Evolutionary conservation across 202 grass and related monocot species (phyloP), one percentile per base, ranked within the genome.

Genomic region (Digitaria exilis): DNA sequence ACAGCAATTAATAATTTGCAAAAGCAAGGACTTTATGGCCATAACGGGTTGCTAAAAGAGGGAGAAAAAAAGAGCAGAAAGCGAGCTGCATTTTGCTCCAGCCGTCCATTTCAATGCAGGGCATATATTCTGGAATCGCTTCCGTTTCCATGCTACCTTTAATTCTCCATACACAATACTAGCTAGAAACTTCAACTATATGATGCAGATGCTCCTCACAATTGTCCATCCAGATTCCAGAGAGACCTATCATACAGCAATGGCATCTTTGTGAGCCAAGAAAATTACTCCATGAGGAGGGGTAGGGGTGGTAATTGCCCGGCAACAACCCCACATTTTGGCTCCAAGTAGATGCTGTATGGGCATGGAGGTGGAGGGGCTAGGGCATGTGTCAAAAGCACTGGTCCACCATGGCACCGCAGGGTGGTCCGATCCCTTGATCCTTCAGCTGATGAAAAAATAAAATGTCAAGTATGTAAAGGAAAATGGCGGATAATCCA

Each of bases 71-170:
- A 3, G 9, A 44, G 17, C 7, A 10, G 46, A 84, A 84, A 84
- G 60, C 18, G 21, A 55, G 21, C 64, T 28, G 64, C 64, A 78
- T 79, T 63, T 78, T 54, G 42, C 55, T 71, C 64, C 42, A 30
- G 43, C 55, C 31, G 71, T 44, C 75, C 17, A 78, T 77, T 41
- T 78, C 56, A 14, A 46, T 50, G 18, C 17, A 24, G 16, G 21
- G 75, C 65, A 85, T 51, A 85, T 72, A 79, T 64, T 6, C 75
- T 8, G 17, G 83, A 79, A 71, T 79, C 42, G 17, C 54, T 52
- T 41, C 55, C 65, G 71, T 85, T 85, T 54, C 65, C n/a, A 51
- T 62, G 32, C 35, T 26, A 29, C 26, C 79, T 43, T 71, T 69
- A 43, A 24, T 24, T 35, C 13, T 69, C 39, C 48, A 32, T 54